Conservation (phyloP, 2,329 filamentous ascomycete genomes). For the Trichoderma asperellum region DNA sequence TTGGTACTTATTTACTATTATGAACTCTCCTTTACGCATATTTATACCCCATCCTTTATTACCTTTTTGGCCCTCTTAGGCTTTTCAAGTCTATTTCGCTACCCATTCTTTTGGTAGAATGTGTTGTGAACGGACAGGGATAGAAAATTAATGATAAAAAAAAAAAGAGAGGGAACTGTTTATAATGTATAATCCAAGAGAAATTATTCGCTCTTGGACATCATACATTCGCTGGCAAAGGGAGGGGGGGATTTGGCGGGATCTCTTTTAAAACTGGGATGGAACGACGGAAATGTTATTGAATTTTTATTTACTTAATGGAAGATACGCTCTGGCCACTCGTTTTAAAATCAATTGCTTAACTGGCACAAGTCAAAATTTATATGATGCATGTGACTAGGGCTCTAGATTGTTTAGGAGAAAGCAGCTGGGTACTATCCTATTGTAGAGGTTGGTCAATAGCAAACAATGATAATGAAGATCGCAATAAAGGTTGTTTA, state of each 20-base stretch:
- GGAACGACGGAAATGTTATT: neutral
- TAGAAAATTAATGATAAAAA: neutral
- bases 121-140: neutral
- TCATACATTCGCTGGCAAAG: constrained; percentile 4
- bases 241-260: neutral
- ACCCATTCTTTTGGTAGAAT: neutral
- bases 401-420: neutral
- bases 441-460: neutral
- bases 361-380: neutral
- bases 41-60: constrained; percentile 13
- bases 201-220: neutral
- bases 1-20: constrained; percentile 6
- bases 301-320: constrained; percentile 5
- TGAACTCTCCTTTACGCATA: constrained; percentile 23
- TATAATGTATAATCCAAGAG: constrained; percentile 25
- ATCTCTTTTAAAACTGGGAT: neutral
- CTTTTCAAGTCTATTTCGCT: neutral
- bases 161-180: neutral
- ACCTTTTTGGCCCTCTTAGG: neutral
- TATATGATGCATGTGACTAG: neutral
- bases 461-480: neutral
- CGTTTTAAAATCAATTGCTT: neutral
- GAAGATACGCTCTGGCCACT: constrained; percentile 11
- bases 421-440: neutral
- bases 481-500: neutral